Conservation (phyloP, 1,284 basidiomycete species). For the Cutaneotrichosporon arboriforme region DNA sequence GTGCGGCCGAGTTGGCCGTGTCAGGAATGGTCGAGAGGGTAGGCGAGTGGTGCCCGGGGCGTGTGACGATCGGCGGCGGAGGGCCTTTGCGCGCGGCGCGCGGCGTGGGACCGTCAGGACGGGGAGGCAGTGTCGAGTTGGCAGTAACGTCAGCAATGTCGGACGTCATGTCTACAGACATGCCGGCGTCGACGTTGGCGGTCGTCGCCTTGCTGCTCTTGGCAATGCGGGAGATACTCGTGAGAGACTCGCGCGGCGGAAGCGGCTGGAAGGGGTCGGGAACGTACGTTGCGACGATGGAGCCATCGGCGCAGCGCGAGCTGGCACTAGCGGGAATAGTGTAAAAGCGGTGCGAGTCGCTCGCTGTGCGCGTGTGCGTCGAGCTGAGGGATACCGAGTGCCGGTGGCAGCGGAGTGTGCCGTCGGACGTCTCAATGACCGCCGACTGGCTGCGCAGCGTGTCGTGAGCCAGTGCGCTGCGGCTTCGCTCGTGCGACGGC, state of each 20-base stretch:
- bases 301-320: background rate
- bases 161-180: background rate
- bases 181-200: background rate
- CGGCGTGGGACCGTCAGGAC: background rate
- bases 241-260: slow-evolving; percentile 24
- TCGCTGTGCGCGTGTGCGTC: too few species aligned
- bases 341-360: too few species aligned
- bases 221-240: background rate
- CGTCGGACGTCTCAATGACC: too few species aligned
- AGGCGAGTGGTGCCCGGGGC: background rate
- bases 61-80: too few species aligned
- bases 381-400: too few species aligned
- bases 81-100: background rate
- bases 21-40: background rate
- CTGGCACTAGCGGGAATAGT: background rate
- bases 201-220: background rate
- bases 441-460: too few species aligned
- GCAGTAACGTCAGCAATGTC: background rate
- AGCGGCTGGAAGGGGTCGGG: slow-evolving; percentile 33
- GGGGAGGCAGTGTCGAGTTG: background rate
- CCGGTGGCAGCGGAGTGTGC: too few species aligned
- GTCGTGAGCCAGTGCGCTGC: background rate
- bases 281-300: slow-evolving; percentile 9
- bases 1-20: background rate
- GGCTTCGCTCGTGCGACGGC: background rate